These are phyloP conservation scores for Cordyceps javanica DNA, from an alignment of 2,329 filamentous ascomycete genomes.

Conservation along the genomic window DNA sequence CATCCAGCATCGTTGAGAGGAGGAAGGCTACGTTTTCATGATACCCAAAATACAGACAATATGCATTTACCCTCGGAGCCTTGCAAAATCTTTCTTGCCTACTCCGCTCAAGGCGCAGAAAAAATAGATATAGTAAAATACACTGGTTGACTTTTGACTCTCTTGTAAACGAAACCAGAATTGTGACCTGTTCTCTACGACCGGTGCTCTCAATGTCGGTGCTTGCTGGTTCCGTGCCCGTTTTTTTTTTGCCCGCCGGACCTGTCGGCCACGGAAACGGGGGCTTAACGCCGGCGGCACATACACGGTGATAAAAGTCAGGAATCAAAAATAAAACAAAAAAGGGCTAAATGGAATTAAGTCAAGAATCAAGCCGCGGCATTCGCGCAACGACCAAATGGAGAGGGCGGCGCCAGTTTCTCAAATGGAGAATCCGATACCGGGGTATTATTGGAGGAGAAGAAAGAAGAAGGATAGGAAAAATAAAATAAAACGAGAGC, in stretches of 20 bases:
- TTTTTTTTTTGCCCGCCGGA: background rate
- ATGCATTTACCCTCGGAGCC: background rate
- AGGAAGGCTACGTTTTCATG: background rate
- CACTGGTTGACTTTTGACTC: background rate
- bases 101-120: too few species aligned
- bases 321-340: too few species aligned
- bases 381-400: too few species aligned
- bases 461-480: too few species aligned
- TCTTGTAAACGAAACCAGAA: background rate
- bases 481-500: too few species aligned
- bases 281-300: background rate
- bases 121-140: too few species aligned
- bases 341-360: constrained; percentile 9
- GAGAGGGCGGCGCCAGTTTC: background rate
- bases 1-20: background rate
- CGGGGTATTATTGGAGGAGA: too few species aligned
- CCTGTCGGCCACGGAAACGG: background rate
- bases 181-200: too few species aligned
- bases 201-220: too few species aligned
- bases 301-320: background rate
- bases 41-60: background rate
- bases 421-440: too few species aligned
- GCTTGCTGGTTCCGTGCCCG: background rate
- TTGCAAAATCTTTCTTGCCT: too few species aligned
- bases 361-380: background rate